Evolutionary conservation across 441 rosid species (phyloP).

Genomic region (Eruca vesicaria): DNA sequence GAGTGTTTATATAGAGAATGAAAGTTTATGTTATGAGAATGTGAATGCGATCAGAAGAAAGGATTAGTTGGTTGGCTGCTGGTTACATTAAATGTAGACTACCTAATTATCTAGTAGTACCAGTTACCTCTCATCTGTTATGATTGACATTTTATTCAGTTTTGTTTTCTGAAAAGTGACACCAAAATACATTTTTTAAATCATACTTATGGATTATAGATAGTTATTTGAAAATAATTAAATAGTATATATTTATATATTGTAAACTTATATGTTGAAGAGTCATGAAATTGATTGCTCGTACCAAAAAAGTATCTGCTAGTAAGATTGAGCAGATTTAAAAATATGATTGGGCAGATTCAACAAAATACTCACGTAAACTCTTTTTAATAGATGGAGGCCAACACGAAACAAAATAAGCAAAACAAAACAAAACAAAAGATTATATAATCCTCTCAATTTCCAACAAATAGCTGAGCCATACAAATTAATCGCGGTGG

Average conservation of each 20-base stretch:
- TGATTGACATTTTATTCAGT: neutral
- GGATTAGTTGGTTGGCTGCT: neutral
- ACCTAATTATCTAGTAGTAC: neutral
- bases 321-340: neutral
- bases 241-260: neutral
- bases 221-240: neutral
- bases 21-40: neutral
- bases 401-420: no score
- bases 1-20: constrained; percentile 28
- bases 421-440: no score
- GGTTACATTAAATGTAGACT: neutral
- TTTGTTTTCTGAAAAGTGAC: neutral
- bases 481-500: no score
- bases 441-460: no score
- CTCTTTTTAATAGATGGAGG: no score
- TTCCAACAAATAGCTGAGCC: no score
- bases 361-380: neutral
- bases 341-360: neutral
- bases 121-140: neutral
- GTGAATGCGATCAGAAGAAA: constrained; percentile 1
- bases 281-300: neutral
- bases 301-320: neutral
- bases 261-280: neutral
- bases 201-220: neutral
- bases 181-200: neutral